phyloP scores from a whole-genome alignment of 805 yeast genomes.

The Candida coleopterorum region DNA sequence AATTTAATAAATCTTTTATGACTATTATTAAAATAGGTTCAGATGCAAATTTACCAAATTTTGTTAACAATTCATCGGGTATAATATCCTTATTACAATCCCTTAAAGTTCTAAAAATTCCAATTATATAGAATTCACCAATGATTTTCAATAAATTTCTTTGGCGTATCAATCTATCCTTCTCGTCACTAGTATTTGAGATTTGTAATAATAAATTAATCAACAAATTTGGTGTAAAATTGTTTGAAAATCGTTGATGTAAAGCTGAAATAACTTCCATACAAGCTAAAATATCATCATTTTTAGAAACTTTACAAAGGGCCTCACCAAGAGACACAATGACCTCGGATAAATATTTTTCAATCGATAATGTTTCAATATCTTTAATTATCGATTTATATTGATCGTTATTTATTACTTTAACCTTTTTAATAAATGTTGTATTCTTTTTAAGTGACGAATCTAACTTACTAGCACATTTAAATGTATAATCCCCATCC shows the following conservation, averaged over 20 bases:
- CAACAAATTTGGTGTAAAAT: slow-evolving; percentile 49
- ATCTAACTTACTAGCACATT: slow-evolving; percentile 43
- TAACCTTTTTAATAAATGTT: slow-evolving; percentile 68
- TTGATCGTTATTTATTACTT: slow-evolving; percentile 53
- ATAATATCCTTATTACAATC: slow-evolving; percentile 38
- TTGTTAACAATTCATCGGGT: slow-evolving; percentile 39
- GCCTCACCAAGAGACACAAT: slow-evolving; percentile 61
- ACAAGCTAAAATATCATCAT: slow-evolving; percentile 57
- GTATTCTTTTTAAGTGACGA: slow-evolving; percentile 79
- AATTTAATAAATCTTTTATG: slow-evolving; percentile 25
- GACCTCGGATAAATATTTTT: slow-evolving; percentile 71
- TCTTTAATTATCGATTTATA: slow-evolving; percentile 50
- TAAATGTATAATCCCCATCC: slow-evolving; percentile 37
- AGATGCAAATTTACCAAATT: slow-evolving; percentile 17
- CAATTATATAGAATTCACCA: slow-evolving; percentile 55
- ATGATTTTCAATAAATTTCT: slow-evolving; percentile 47
- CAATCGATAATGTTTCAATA: slow-evolving; percentile 56
- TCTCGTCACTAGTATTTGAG: slow-evolving; percentile 40
- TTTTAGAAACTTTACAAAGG: slow-evolving; percentile 44
- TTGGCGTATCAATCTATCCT: slow-evolving; percentile 36
- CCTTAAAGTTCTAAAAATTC: slow-evolving; percentile 45
- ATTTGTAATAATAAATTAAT: slow-evolving; percentile 39
- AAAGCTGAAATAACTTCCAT: slow-evolving; percentile 65
- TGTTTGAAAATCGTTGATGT: slow-evolving; percentile 64
- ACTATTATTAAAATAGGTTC: slow-evolving; percentile 22